Evolutionary conservation across 2,329 filamentous ascomycete species (phyloP).

Genomic region (Basipetospora chlamydospora): DNA sequence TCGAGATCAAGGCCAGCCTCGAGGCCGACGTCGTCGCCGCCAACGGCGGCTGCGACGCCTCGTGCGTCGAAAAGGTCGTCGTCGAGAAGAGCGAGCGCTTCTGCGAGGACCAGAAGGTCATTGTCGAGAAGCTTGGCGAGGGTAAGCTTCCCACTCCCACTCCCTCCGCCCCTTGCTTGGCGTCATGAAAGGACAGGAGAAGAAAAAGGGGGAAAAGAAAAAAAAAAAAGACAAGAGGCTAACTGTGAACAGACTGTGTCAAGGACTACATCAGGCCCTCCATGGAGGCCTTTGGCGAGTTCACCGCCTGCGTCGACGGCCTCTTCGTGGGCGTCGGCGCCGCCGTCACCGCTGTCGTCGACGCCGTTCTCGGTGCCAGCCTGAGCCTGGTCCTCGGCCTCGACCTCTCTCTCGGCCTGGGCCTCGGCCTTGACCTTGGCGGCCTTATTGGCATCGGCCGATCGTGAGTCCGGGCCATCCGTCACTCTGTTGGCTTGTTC

Average conservation of each 20-base stretch:
- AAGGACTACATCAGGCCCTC: slow-evolving; percentile 1
- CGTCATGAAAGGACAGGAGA: no score
- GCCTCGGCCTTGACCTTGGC: neutral
- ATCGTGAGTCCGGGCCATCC: neutral
- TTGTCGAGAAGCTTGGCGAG: slow-evolving; percentile 3
- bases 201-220: neutral
- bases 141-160: neutral
- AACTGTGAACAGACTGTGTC: neutral
- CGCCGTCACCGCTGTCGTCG: slow-evolving; percentile 1
- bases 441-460: neutral
- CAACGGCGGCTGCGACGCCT: neutral
- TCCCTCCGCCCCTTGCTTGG: neutral
- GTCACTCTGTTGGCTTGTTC: no score
- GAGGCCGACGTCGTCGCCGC: neutral
- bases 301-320: slow-evolving; percentile 3
- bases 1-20: neutral
- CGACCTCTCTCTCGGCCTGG: neutral
- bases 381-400: neutral
- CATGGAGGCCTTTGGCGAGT: neutral
- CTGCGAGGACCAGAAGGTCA: neutral
- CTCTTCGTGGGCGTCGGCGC: slow-evolving; percentile 3
- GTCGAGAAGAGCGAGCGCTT: slow-evolving; percentile 2
- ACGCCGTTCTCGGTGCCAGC: neutral
- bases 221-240: neutral
- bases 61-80: neutral